A percentile compares a stretch with the other conserved stretches of the same genome.
Conservation (phyloP, 306 rosid genomes). For the Dicorynia guianensis region DNA sequence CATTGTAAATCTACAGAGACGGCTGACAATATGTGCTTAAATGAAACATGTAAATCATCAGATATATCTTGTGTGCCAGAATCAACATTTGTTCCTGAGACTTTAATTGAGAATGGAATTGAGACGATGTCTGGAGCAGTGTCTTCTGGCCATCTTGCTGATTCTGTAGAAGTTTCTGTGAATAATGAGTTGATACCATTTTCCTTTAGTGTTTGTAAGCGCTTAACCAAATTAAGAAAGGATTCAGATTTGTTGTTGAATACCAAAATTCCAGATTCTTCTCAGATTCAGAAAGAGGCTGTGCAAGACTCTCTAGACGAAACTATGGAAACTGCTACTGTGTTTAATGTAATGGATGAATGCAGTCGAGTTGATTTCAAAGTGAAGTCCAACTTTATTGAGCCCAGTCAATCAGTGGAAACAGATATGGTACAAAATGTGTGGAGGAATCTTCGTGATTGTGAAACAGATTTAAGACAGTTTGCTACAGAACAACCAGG, state of each 20-base stretch:
- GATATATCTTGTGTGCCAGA: constrained; percentile 71
- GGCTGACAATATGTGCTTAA: constrained; percentile 43
- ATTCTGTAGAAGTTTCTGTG: constrained; percentile 48
- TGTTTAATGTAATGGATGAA: constrained; percentile 59
- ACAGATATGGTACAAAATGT: constrained; percentile 58
- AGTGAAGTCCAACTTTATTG: constrained; percentile 35
- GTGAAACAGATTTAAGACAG: constrained; percentile 61
- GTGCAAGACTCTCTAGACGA: constrained; percentile 52
- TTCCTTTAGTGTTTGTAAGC: constrained; percentile 31
- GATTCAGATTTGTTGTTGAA: constrained; percentile 43
- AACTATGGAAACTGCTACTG: constrained; percentile 48
- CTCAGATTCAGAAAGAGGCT: constrained; percentile 48
- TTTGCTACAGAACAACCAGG: constrained; percentile 54
- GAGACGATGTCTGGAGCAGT: constrained; percentile 50
- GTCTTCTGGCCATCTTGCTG: constrained; percentile 48
- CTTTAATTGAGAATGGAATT: constrained; percentile 50
- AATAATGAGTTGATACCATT: constrained; percentile 43
- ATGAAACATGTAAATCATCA: constrained; percentile 51
- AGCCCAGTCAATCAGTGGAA: constrained; percentile 44
- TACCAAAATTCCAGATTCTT: constrained; percentile 51
- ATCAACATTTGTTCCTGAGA: constrained; percentile 68
- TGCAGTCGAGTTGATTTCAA: constrained; percentile 63
- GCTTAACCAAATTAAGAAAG: constrained; percentile 27
- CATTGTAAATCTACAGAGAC: constrained; percentile 49
- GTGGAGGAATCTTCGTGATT: constrained; percentile 69